A percentile compares a stretch with the other conserved stretches of the same genome.
Evolutionary conservation across 2,329 filamentous ascomycete species (phyloP).

Genomic region (Graphiopsis chlorocephala): DNA sequence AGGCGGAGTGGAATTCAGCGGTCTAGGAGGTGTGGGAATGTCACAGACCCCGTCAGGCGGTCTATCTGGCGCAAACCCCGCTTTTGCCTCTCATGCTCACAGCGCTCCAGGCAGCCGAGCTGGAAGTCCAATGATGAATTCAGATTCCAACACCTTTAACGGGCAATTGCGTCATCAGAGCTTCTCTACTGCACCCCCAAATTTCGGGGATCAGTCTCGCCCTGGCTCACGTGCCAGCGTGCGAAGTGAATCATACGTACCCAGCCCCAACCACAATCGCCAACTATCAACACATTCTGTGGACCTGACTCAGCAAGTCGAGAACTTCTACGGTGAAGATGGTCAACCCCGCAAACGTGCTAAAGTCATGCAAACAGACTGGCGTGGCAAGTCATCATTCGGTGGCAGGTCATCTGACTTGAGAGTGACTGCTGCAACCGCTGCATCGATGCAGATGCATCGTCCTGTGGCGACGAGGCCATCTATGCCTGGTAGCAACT

Average conservation of each 20-base stretch:
- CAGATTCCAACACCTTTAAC: conserved; percentile 35
- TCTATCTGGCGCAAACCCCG: conserved; percentile 32
- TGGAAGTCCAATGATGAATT: conserved; percentile 45
- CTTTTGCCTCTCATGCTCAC: conserved; percentile 32
- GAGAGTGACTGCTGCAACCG: conserved; percentile 84
- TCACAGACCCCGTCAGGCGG: conserved; percentile 33
- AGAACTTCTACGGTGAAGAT: conserved; percentile 43
- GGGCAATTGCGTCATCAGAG: conserved; percentile 34
- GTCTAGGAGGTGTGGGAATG: conserved; percentile 28
- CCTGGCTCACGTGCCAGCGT: conserved; percentile 34
- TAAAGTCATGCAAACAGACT: conserved; percentile 70
- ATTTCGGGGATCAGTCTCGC: conserved; percentile 31
- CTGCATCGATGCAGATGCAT: conserved; percentile 81
- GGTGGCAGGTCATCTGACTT: conserved; percentile 68
- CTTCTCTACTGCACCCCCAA: conserved; percentile 28
- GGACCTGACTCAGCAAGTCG: conserved; percentile 23
- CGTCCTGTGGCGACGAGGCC: conserved; percentile 63
- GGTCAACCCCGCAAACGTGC: conserved; percentile 71
- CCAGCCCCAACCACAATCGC: conserved; percentile 23
- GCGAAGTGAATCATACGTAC: conserved; percentile 31
- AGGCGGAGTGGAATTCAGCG: conserved; percentile 21
- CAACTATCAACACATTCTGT: conserved; percentile 23
- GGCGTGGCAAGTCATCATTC: conserved; percentile 69
- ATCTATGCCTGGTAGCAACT: conserved; percentile 50
- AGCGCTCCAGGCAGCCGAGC: conserved; percentile 41